Conservation (phyloP, 495 filamentous ascomycete species). For the Jackrogersella multiformis region DNA sequence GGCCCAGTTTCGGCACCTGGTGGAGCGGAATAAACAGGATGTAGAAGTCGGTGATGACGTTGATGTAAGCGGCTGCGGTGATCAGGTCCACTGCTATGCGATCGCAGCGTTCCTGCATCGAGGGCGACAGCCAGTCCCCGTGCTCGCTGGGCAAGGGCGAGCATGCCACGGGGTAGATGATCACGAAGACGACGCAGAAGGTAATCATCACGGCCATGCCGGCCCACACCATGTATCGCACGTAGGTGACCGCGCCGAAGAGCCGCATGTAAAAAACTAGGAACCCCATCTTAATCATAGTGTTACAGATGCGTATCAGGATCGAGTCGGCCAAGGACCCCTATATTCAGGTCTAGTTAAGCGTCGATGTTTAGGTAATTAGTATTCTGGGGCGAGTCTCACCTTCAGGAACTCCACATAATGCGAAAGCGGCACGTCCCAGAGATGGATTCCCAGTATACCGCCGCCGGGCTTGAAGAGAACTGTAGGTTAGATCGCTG, state of each 20-base stretch:
- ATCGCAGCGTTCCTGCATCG: constrained; percentile 10
- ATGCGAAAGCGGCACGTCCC: constrained; percentile 33
- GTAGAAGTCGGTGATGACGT: constrained; percentile 29
- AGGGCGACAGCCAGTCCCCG: constrained; percentile 32
- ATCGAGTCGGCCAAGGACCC: constrained; percentile 21
- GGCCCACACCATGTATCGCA: constrained; percentile 28
- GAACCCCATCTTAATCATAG: constrained; percentile 26
- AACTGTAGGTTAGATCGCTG: constrained; percentile 10
- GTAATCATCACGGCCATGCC: constrained; percentile 20
- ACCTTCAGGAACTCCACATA: constrained; percentile 19
- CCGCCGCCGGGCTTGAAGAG: constrained; percentile 17
- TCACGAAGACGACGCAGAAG: constrained; percentile 17
- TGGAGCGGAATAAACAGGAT: constrained; percentile 34
- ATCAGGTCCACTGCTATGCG: constrained; percentile 1
- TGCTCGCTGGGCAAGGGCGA: constrained; percentile 52
- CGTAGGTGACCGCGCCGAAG: constrained; percentile 18
- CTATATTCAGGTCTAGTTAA: neutral
- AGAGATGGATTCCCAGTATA: constrained; percentile 27
- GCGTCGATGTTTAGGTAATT: neutral
- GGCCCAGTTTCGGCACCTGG: constrained; percentile 17
- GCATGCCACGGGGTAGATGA: constrained; percentile 24
- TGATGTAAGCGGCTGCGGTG: constrained; percentile 23
- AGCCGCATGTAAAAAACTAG: constrained; percentile 32
- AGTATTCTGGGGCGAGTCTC: neutral
- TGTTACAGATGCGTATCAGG: constrained; percentile 23